A percentile compares a stretch with the other conserved stretches of the same genome.
phyloP scores from a whole-genome alignment of 2,329 filamentous ascomycete species.

The Pseudogymnoascus sp. region DNA sequence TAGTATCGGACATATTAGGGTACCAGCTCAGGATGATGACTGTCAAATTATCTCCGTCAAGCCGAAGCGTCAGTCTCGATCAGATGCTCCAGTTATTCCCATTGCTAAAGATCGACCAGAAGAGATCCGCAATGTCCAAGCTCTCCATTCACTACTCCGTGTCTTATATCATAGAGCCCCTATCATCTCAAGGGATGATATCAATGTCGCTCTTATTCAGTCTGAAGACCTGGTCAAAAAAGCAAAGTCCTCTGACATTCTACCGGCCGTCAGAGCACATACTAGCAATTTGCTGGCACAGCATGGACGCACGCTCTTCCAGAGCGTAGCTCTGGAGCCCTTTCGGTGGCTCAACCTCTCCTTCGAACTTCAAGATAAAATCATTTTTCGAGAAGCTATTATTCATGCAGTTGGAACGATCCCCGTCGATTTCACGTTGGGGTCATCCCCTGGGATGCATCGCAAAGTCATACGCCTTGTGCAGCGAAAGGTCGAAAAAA shows the following conservation, averaged over 20 bases:
- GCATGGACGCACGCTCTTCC: slow-evolving; percentile 16
- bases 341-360: slow-evolving; percentile 19
- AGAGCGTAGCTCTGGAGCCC: slow-evolving; percentile 16
- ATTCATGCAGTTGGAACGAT: slow-evolving; percentile 21
- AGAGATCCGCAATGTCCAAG: neutral
- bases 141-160: slow-evolving; percentile 19
- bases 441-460: neutral
- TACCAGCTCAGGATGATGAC: neutral
- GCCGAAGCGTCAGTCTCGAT: neutral
- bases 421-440: neutral
- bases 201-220: slow-evolving; percentile 15
- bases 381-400: slow-evolving; percentile 22
- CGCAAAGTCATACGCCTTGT: neutral
- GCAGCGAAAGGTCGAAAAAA: neutral
- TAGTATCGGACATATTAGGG: neutral
- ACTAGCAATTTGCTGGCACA: slow-evolving; percentile 14
- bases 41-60: neutral
- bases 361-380: slow-evolving; percentile 12
- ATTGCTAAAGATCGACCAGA: neutral
- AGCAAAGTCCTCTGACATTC: slow-evolving; percentile 12
- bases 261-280: slow-evolving; percentile 11
- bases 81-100: neutral
- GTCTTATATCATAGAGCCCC: slow-evolving; percentile 14
- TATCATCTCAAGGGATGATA: slow-evolving; percentile 12
- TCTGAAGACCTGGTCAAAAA: slow-evolving; percentile 11